Conservation (phyloP, 257 asterid species). For the Apocynum venetum region DNA sequence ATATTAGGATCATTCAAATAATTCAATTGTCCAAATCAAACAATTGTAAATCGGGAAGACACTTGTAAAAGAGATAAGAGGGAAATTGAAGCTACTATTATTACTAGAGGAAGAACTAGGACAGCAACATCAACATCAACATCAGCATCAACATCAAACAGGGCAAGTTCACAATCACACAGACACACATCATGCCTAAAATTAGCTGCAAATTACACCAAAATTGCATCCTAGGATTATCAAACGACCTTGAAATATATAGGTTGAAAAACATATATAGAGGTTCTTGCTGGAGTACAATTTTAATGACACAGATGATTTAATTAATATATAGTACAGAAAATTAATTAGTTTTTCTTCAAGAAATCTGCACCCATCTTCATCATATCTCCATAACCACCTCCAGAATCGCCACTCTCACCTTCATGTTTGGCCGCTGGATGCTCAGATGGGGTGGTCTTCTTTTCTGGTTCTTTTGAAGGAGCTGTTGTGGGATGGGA, state of each 20-base stretch:
- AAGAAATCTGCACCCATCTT: slow-evolving; percentile 7
- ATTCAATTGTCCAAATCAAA: no score
- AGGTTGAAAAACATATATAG: background rate
- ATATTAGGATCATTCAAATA: no score
- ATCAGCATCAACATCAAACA: background rate
- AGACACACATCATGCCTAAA: background rate
- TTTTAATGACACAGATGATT: background rate
- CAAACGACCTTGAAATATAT: background rate
- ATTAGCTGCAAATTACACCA: background rate
- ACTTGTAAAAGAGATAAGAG: no score
- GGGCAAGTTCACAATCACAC: background rate
- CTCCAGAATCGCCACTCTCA: background rate
- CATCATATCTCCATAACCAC: background rate
- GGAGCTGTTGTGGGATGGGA: background rate
- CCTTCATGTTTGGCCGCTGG: background rate
- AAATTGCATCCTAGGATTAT: background rate
- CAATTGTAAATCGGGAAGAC: no score
- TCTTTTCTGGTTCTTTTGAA: background rate
- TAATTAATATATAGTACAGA: no score
- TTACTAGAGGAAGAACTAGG: no score
- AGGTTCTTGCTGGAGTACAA: no score
- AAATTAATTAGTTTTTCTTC: background rate
- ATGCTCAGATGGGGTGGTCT: background rate
- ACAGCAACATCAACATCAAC: no score
- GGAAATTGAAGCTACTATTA: no score